Base-by-base conservation (phyloP, 139 green algal genomes). In the Diplosphaera chodatii region DNA sequence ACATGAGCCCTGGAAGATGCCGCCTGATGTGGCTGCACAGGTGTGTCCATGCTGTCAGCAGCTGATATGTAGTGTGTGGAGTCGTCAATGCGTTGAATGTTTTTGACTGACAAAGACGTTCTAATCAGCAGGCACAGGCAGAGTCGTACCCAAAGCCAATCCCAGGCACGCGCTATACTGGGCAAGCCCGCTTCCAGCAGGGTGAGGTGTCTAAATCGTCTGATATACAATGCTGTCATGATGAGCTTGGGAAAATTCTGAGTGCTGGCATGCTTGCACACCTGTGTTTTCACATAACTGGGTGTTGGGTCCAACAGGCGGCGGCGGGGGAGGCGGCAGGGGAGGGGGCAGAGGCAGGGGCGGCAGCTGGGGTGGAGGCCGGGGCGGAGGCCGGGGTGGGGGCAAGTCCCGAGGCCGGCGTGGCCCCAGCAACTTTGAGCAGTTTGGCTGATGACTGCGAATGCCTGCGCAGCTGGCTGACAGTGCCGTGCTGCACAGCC, bases 1-100 rank as follows among this genome's bases (percentile, higher is more conserved):
- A 27, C 87, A 96, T 70, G 88, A 95, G 79, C 94, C 94, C 22
- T 92, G 86, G 82, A 69, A 75, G 32, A 90, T 97, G 85, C 80
- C 78, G 37, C 69, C 59, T 21, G 79, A 82, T 20, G 89, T 93
- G 72, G 77, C 89, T 82, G 77, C 48, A 10, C 48, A 59, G 48
- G 48, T 48, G 37, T 48, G 37, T 48, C 37, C 10, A 10, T 48
- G 37, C 6, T 10, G n/a, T n/a, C 74, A 59, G 48, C 13, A 48
- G 37, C 8, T 48, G 37, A 48, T 48, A 13, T 13, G 8, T 13
- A 48, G 37, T 21, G 37, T 13, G 37, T 8, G 10, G 37, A 48
- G 13, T 8, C 37, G 37, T 8, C 37, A 48, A 48, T 8, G 37
- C 37, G 37, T 8, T 13, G n/a, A n/a, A n/a, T n/a, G n/a, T n/a